Evolutionary conservation across 495 filamentous ascomycete genomes (phyloP).

Genomic region (Letharia lupina): DNA sequence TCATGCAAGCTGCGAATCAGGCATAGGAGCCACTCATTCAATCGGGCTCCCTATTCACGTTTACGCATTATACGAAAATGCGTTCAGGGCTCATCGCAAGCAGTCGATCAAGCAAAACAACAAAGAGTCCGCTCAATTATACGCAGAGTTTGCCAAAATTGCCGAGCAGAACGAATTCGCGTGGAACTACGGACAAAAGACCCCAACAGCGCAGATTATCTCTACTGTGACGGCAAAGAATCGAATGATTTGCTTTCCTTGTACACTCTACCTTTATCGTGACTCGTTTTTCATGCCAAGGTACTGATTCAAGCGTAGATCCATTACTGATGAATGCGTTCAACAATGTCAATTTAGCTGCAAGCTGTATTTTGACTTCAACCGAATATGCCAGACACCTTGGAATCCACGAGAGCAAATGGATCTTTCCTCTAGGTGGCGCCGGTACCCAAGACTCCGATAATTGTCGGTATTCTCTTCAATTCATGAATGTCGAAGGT

Average conservation of each 20-base stretch:
- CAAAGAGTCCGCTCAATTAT: conserved; percentile 39
- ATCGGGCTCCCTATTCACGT: conserved; percentile 47
- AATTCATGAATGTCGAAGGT: neutral
- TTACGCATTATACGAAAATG: conserved; percentile 49
- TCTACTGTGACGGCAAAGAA: conserved; percentile 10
- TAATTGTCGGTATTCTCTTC: conserved; percentile 32
- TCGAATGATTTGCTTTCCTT: conserved; percentile 14
- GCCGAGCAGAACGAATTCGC: conserved; percentile 27
- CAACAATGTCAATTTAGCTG: conserved; percentile 49
- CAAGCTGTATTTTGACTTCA: conserved; percentile 45
- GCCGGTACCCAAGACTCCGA: conserved; percentile 43
- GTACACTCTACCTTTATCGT: neutral
- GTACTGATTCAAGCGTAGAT: conserved; percentile 32
- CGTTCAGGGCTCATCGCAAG: conserved; percentile 39
- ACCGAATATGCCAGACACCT: conserved; percentile 40
- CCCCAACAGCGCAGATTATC: neutral
- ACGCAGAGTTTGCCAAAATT: conserved; percentile 42
- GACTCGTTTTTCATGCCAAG: conserved; percentile 20
- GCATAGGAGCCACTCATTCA: conserved; percentile 38
- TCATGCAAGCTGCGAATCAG: conserved; percentile 34
- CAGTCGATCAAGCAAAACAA: conserved; percentile 44
- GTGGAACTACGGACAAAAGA: conserved; percentile 2
- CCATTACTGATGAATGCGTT: conserved; percentile 55
- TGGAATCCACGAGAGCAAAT: conserved; percentile 40
- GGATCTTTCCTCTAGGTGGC: conserved; percentile 50